Evolutionary conservation across 2,329 filamentous ascomycete species (phyloP), one percentile per base, ranked within the genome.

Genomic region (Fusarium sarcochroum): DNA sequence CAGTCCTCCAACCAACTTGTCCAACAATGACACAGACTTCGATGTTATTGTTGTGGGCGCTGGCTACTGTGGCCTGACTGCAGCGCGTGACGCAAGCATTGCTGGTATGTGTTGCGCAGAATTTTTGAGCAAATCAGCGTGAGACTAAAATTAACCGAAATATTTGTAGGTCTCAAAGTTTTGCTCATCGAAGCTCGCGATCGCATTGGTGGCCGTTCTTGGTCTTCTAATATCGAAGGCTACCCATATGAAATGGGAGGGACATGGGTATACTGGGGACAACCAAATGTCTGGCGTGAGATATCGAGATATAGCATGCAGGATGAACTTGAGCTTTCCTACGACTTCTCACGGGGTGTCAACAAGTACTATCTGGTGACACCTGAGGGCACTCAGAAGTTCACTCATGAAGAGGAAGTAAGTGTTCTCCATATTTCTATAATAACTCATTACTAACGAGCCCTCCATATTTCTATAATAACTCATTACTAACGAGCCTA

Each of bases 201-300:
- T 64, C 76, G 83, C 1, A 82, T 85, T 48, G 83, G 83, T 17
- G 83, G 84, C 2, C 79, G 83, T 0, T 82, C 82, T 3, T 85
- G 81, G 80, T 80, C 80, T 0, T 79, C 81, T 17, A 79, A 83
- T 32, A 81, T 83, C 9, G 76, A 74, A 0, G 82, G 80, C 0
- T 81, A 84, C 15, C 77, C 78, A 0, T 84, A 79, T 48, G 84
- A 85, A 50, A 81, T 86, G 79, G 84, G 84, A 0, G 84, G 84
- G 0, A 84, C 83, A 0, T 86, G 82, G 82, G 77, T 85, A 0
- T 80, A 80, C 53, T 84, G 82, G 82, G 75, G 76, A 3, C 81
- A 83, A 48, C 74, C 81, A 0, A 79, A 81, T 32, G 72, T 83
- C 4, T 83, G 79, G 77, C 75, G 81, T 5, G 83, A 85, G 52